Evolutionary conservation across 2,329 filamentous ascomycete genomes (phyloP), one percentile per base, ranked within the genome.

Genomic region (Blastomyces percursus): DNA sequence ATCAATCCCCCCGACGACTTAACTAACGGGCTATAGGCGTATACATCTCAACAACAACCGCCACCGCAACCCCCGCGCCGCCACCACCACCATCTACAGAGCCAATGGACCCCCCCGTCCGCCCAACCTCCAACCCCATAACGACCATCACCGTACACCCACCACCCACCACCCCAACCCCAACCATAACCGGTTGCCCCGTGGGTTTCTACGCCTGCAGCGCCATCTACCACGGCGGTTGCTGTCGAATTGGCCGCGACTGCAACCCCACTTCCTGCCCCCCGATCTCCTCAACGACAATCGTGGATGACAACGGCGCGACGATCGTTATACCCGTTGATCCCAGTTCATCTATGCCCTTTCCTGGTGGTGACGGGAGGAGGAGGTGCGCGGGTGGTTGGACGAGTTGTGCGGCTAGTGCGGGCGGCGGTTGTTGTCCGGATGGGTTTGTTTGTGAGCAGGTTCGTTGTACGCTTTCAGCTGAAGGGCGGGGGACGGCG

Each of bases 181-280:
- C 69, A 57, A 71, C 67, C 4, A 67, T 70, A 19, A 74, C 73
- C 9, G 70, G 82, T 68, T 97, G 93, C 69, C 93, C 93, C 0
- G 92, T 87, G 0, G 92, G 92, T 2, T 97, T 92, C 79, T 97
- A 97, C 74, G 87, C 90, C 59, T 97, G 93, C 75, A 84, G 87
- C 2, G 93, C 93, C 1, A 86, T 86, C 64, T 90, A 92, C 64
- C 79, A 82, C 1, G 91, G 89, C 16, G 91, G 91, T 24, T 97
- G 93, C 78, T 97, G 93, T 76, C 88, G 89, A 63, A 91, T 90
- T 0, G 92, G 91, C 1, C 85, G 92, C 24, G 84, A 96, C 76
- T 97, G 93, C 76, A 84, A 88, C 64, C 88, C 86, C 0, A 89
- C 88, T 0, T 89, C 87, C 7, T 97, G 93, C 69, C 77, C 80